A percentile compares a stretch with the other conserved stretches of the same genome.
These are phyloP conservation scores for Przewalskia tangutica DNA, from an alignment of 257 asterid species.

Conservation along the genomic window DNA sequence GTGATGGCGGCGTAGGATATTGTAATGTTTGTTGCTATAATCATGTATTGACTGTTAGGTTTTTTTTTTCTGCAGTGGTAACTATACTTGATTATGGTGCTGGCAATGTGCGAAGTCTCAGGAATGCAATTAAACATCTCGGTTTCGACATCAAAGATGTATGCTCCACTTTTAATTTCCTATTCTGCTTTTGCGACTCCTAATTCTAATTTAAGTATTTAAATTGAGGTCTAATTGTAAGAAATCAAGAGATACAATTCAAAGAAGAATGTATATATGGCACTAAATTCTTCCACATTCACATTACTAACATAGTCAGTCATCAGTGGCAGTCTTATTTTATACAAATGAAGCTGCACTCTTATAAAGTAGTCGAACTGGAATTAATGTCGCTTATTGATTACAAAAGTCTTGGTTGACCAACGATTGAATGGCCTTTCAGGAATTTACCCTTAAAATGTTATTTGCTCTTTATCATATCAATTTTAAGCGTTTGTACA, in stretches of 20 bases:
- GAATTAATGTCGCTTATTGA: not conserved
- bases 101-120: slow-evolving; percentile 88
- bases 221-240: not conserved
- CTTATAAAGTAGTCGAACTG: not conserved
- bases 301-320: not conserved
- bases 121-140: slow-evolving; percentile 73
- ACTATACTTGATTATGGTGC: slow-evolving; percentile 98
- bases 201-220: not conserved
- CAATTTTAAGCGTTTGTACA: not conserved
- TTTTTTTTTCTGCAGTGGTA: slow-evolving; percentile 40
- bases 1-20: too few species aligned
- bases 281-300: not conserved
- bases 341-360: not conserved
- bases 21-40: not conserved
- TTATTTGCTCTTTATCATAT: not conserved
- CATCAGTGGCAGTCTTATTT: not conserved
- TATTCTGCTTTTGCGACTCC: not conserved
- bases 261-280: not conserved
- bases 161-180: not conserved
- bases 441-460: not conserved
- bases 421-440: not conserved
- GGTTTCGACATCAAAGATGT: slow-evolving; percentile 83
- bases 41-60: not conserved
- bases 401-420: not conserved
- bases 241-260: not conserved